Evolutionary conservation across 2,329 filamentous ascomycete genomes (phyloP).

Genomic region (Penicillium paneum): DNA sequence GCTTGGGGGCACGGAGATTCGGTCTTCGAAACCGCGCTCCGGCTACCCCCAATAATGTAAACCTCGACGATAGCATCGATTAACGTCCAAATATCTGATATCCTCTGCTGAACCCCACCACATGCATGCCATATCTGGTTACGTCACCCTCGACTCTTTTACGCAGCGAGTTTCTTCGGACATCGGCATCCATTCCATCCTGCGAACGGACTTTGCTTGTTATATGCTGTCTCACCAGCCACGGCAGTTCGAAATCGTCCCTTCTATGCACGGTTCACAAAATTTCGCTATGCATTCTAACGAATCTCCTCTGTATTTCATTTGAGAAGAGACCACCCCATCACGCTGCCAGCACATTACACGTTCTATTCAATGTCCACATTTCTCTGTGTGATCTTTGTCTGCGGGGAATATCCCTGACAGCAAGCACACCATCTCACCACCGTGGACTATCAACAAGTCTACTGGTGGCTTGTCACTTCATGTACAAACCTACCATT

Average conservation of each 20-base stretch:
- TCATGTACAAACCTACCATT: slow-evolving; percentile 9
- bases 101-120: background rate
- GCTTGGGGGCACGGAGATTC: slow-evolving; percentile 35
- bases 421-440: background rate
- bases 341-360: background rate
- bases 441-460: background rate
- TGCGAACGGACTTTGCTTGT: background rate
- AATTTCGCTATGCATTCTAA: background rate
- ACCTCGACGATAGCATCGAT: slow-evolving; percentile 34
- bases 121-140: background rate
- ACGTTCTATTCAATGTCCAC: background rate
- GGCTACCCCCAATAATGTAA: slow-evolving; percentile 23
- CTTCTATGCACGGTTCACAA: background rate
- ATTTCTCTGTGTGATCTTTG: background rate
- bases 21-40: slow-evolving; percentile 33
- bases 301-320: slow-evolving; percentile 2
- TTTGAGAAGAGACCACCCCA: background rate
- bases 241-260: background rate
- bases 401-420: background rate
- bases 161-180: slow-evolving; percentile 4
- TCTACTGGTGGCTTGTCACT: background rate
- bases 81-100: slow-evolving; percentile 12
- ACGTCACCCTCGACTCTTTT: background rate
- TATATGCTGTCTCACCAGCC: background rate
- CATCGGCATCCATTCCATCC: background rate